Percentiles rank a stretch among this genome's conserved stretches.
phyloP scores from a whole-genome alignment of 2,329 filamentous ascomycete genomes.

The Helotiales sp. region DNA sequence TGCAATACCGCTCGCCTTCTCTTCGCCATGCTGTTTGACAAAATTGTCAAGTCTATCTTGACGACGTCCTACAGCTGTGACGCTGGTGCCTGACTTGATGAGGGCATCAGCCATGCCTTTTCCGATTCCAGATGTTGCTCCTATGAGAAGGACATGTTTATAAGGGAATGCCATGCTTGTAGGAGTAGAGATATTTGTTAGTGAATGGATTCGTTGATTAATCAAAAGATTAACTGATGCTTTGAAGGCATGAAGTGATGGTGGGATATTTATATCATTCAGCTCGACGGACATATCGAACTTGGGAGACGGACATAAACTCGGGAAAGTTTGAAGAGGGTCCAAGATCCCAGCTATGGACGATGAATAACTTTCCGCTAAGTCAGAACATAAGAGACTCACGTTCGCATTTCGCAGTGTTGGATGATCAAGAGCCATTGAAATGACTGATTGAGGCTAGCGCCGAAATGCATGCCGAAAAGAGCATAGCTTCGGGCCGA shows the following conservation, averaged over 20 bases:
- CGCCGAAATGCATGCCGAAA: not conserved
- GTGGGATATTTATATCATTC: not conserved
- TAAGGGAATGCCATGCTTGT: slow-evolving; percentile 52
- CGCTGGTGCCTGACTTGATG: slow-evolving; percentile 45
- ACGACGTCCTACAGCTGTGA: slow-evolving; percentile 56
- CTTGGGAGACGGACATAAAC: not conserved
- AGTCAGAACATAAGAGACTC: not conserved
- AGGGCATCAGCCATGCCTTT: slow-evolving; percentile 44
- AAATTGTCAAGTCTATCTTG: slow-evolving; percentile 51
- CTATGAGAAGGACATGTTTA: slow-evolving; percentile 55
- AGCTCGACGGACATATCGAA: not conserved
- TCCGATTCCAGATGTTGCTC: slow-evolving; percentile 56
- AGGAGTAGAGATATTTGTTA: not conserved
- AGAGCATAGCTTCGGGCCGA: not conserved
- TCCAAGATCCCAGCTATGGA: not conserved
- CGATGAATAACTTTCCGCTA: not conserved
- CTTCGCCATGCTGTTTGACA: slow-evolving; percentile 43
- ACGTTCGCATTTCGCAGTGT: not conserved
- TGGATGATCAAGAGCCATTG: not conserved
- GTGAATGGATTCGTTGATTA: not conserved
- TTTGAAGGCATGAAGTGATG: not conserved
- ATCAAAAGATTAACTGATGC: not conserved
- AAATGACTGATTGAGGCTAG: no score
- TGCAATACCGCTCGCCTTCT: slow-evolving; percentile 40
- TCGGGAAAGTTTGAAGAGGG: not conserved